Evolutionary conservation across 1,284 basidiomycete species (phyloP).

Genomic region (Boletellus sp.): DNA sequence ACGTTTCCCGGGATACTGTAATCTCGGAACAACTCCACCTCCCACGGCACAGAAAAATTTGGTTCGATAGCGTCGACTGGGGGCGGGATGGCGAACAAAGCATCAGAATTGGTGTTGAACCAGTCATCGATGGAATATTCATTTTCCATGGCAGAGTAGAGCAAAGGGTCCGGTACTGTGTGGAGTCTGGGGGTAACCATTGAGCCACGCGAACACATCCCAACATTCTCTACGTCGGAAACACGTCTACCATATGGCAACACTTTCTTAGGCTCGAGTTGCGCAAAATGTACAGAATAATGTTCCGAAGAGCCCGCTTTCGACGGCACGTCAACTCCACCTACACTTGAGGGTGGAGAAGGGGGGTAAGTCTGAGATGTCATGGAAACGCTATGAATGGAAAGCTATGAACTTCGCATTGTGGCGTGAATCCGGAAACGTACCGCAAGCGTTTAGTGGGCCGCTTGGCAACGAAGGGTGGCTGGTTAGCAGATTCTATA

Average conservation of each 20-base stretch:
- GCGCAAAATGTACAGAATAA: neutral
- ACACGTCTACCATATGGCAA: conserved; percentile 26
- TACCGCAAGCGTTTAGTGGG: conserved; percentile 31
- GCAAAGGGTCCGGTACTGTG: conserved; percentile 29
- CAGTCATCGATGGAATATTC: conserved; percentile 28
- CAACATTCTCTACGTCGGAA: conserved; percentile 26
- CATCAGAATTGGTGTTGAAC: conserved; percentile 22
- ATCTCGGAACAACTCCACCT: conserved; percentile 28
- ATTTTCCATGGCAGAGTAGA: conserved; percentile 9
- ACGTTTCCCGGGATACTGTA: conserved; percentile 16
- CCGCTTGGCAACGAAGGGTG: neutral
- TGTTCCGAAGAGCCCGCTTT: neutral
- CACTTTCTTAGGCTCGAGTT: neutral
- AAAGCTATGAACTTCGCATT: neutral
- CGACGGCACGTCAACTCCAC: conserved; percentile 2
- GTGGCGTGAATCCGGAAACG: neutral
- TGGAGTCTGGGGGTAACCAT: conserved; percentile 19
- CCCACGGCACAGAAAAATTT: conserved; percentile 18
- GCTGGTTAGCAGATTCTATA: neutral
- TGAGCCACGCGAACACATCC: conserved; percentile 15
- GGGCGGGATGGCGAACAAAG: conserved; percentile 27
- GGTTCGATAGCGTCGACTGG: conserved; percentile 18
- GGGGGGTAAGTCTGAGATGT: conserved; percentile 7
- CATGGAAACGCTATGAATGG: conserved; percentile 2
- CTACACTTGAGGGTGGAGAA: conserved; percentile 22